A percentile compares a stretch with the other conserved stretches of the same genome.
phyloP scores from a whole-genome alignment of 441 rosid species.

The Brassica balearica region DNA sequence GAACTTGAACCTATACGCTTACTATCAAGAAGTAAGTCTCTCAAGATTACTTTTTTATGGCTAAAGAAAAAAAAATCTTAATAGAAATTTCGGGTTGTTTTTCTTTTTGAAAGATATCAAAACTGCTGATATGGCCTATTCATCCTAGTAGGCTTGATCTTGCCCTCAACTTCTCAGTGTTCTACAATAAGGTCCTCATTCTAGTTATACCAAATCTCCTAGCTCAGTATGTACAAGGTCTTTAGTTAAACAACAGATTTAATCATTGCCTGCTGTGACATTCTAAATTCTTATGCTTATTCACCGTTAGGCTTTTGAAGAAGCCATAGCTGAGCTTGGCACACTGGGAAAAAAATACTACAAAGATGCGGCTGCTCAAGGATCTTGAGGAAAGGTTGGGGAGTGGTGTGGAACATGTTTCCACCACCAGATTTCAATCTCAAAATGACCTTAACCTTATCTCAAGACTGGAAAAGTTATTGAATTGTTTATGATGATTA shows the following conservation, averaged over 20 bases:
- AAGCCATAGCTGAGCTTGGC: conserved; percentile 43
- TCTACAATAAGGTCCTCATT: not conserved
- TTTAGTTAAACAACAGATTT: not conserved
- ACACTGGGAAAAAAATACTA: conserved; percentile 83
- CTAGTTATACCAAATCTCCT: not conserved
- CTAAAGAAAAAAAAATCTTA: no score
- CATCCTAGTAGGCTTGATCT: not conserved
- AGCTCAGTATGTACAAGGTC: not conserved
- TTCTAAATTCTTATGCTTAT: conserved; percentile 1
- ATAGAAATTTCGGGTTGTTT: not conserved
- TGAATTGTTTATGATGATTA: conserved; percentile 39
- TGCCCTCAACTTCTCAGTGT: not conserved
- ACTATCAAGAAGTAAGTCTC: not conserved
- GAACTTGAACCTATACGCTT: not conserved
- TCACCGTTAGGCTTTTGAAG: conserved; percentile 69
- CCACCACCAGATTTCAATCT: conserved; percentile 3
- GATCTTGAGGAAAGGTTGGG: not conserved
- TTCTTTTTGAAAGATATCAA: not conserved
- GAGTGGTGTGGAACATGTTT: not conserved
- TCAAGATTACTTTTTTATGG: not conserved
- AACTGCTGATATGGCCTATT: not conserved
- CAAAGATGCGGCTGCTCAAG: conserved; percentile 86
- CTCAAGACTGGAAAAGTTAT: conserved; percentile 8
- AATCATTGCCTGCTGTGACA: not conserved
- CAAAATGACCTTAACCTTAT: not conserved